A percentile compares a stretch with the other conserved stretches of the same genome.
Evolutionary conservation across 164 flowering plant genomes (phyloP).

Genomic region (Annona cherimola): DNA sequence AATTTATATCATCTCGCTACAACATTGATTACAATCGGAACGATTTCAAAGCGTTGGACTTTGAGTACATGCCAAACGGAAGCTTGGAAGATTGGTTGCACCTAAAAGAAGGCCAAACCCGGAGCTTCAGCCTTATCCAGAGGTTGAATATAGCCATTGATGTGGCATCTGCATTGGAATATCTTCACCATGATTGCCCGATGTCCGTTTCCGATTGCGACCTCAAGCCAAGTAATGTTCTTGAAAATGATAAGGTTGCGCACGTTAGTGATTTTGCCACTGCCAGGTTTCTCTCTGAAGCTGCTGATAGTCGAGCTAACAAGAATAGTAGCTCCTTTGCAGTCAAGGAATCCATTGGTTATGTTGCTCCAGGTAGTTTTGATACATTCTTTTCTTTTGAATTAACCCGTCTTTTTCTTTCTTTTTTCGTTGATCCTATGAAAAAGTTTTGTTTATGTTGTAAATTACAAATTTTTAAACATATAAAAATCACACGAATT

Average conservation of each 20-base stretch:
- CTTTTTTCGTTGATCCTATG: too few relatives aligned
- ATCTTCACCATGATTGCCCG: slow-evolving; percentile 25
- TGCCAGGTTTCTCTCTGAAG: slow-evolving; percentile 8
- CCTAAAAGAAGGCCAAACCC: slow-evolving; percentile 4
- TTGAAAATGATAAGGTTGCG: slow-evolving; percentile 13
- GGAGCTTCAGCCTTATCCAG: slow-evolving; percentile 15
- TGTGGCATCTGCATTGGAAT: slow-evolving; percentile 28
- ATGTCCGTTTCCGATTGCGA: slow-evolving; percentile 13
- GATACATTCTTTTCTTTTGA: too few relatives aligned
- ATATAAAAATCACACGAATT: too few relatives aligned
- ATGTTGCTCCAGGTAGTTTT: slow-evolving; percentile 17
- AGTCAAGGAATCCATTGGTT: slow-evolving; percentile 12
- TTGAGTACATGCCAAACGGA: slow-evolving; percentile 16
- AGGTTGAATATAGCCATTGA: slow-evolving; percentile 30
- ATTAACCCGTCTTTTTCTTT: too few relatives aligned
- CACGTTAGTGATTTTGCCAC: slow-evolving; percentile 16
- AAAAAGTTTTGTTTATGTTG: too few relatives aligned
- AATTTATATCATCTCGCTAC: slow-evolving; percentile 6
- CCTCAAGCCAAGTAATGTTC: slow-evolving; percentile 20
- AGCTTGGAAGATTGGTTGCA: slow-evolving; percentile 18
- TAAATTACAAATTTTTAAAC: too few relatives aligned
- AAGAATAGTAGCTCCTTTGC: neutral
- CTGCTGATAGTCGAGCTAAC: neutral
- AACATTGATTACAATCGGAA: slow-evolving; percentile 14
- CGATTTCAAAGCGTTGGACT: slow-evolving; percentile 16